Conservation (phyloP, 495 filamentous ascomycete genomes). For the Trichoderma gamsii region DNA sequence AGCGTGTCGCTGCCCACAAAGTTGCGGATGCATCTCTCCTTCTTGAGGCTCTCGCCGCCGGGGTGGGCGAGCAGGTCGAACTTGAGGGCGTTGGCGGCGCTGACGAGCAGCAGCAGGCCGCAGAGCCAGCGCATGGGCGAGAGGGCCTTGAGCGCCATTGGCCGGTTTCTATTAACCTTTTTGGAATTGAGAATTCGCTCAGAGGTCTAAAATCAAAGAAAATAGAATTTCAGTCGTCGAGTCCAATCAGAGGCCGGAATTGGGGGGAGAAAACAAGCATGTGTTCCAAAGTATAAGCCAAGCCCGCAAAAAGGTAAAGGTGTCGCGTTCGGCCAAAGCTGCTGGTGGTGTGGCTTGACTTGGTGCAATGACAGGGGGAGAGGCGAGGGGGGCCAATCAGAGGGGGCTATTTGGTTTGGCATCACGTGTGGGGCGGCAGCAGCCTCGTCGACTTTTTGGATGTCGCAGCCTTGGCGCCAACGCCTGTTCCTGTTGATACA, state of each 20-base stretch:
- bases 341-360: neutral
- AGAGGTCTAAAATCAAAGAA: too few relatives aligned
- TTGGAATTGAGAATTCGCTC: neutral
- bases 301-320: conserved; percentile 1
- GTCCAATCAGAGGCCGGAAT: conserved; percentile 1
- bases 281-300: neutral
- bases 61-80: conserved; percentile 79
- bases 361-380: neutral
- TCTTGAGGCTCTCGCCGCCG: conserved; percentile 49
- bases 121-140: conserved; percentile 42
- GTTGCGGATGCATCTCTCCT: conserved; percentile 90
- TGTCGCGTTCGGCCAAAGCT: conserved; percentile 1
- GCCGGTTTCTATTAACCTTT: conserved; percentile 16
- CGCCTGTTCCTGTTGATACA: neutral
- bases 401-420: neutral
- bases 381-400: neutral
- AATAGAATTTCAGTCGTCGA: neutral
- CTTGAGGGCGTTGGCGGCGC: conserved; percentile 71
- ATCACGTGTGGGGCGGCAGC: conserved; percentile 6
- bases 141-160: conserved; percentile 18
- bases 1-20: conserved; percentile 89
- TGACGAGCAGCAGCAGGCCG: conserved; percentile 47
- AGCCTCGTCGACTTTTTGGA: conserved; percentile 5
- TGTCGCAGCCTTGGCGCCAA: neutral
- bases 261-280: neutral